Base-by-base conservation (phyloP, 192 early-diverging fungal genomes). In the Coemansia sp. region DNA sequence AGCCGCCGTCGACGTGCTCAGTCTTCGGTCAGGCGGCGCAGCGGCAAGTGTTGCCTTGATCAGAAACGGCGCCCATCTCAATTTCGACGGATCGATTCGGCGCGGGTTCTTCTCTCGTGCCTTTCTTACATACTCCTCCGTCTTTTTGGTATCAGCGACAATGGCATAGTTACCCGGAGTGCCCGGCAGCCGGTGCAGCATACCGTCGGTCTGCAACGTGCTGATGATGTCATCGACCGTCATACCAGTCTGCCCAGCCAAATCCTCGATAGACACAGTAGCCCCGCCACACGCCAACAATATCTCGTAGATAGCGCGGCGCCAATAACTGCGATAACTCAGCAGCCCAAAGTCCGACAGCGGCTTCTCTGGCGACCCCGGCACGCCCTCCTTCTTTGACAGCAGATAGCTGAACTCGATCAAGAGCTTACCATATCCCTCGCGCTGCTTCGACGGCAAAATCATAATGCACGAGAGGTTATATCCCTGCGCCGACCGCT, bases 381-480 rank as follows among this genome's bases (percentile, higher is more conserved):
- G 85, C 62, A 88, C 86, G 49, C 87, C 85, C 57, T 95, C 91
- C 30, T 87, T 85, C 67, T 92, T 91, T 9, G 90, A 89, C 11
- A 98, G 74, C 39, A 94, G 73, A 63, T 97, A 97, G 66, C 93
- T 95, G 61, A 98, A 94, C 69, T 96, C 95, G 35, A 97, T 98
- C 65, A 98, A 75, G 37, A 93, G 81, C 64, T 94, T 89, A n/a
- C 96, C 96, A 47, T 95, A 98, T 0, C 95, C 94, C 66, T 94
- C 92, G 59, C 93, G 84, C 72, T 96, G 94, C 78, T 91, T 88
- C 14, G 88, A 84, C 16, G 96, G 96, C 38, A 98, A 62, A n/a
- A 92, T 90, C 72, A 97, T 73, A 42, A 98, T 97, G 65, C 96
- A 98, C n/a, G 95, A 93, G 13, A 98, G 87, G 71, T 98, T 98